Evolutionary conservation across 73 alveolate genomes (phyloP).

Genomic region (Blepharisma japonicum): DNA sequence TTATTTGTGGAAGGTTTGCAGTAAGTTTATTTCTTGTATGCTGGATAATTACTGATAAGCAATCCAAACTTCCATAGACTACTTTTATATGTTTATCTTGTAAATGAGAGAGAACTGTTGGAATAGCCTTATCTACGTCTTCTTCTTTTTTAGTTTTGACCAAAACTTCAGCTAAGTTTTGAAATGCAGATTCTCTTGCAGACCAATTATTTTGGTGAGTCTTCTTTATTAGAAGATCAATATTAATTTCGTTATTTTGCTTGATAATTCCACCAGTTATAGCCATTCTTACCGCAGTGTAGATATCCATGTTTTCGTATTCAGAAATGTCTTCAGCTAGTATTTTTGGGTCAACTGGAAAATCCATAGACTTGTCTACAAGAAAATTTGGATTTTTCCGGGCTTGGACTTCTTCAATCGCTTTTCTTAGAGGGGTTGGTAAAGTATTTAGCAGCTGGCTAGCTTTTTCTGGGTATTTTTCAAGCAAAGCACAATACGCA

Average conservation of each 20-base stretch:
- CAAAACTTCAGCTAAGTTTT: not conserved
- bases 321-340: not conserved
- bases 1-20: not conserved
- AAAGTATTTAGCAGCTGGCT: not conserved
- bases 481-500: conserved; percentile 2
- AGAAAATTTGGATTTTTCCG: not conserved
- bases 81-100: conserved; percentile 7
- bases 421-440: not conserved
- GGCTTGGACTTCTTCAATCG: not conserved
- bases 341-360: not conserved
- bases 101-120: not conserved
- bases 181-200: conserved; percentile 1
- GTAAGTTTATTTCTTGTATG: not conserved
- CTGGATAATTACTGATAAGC: not conserved
- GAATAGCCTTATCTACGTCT: not conserved
- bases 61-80: not conserved
- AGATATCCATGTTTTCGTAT: not conserved
- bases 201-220: not conserved
- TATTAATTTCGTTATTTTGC: not conserved
- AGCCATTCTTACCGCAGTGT: conserved; percentile 14
- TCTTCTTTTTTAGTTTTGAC: not conserved
- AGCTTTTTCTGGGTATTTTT: conserved; percentile 19
- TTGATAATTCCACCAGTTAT: not conserved
- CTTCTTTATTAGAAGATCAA: not conserved
- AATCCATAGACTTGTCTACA: conserved; percentile 11